A percentile compares a stretch with the other conserved stretches of the same genome.
These are phyloP conservation scores for Hemileia vastatrix DNA, from an alignment of 1,284 basidiomycete genomes.

Conservation along the genomic window DNA sequence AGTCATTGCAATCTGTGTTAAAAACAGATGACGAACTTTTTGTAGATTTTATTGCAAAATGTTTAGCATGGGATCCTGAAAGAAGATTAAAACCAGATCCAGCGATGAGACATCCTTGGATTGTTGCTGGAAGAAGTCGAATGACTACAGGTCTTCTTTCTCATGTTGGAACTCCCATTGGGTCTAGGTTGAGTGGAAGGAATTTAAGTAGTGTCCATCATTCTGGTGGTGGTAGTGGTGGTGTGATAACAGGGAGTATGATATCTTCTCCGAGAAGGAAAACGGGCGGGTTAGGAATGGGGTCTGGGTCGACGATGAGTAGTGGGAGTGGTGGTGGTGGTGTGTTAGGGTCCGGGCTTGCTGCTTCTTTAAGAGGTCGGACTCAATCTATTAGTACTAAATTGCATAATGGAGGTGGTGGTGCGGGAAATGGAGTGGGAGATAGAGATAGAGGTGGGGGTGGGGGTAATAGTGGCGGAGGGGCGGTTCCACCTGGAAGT, in stretches of 20 bases:
- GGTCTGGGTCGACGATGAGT: not conserved
- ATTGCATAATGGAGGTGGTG: no score
- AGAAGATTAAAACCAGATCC: constrained; percentile 85
- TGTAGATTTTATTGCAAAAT: constrained; percentile 73
- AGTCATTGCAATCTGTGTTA: constrained; percentile 76
- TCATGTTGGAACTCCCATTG: not conserved
- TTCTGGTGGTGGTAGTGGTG: not conserved
- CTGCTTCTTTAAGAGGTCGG: not conserved
- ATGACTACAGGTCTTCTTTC: not conserved
- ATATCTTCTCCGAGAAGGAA: constrained; percentile 19
- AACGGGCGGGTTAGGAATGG: no score
- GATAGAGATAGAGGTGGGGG: no score
- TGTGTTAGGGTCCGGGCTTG: not conserved
- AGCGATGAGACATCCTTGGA: constrained; percentile 51
- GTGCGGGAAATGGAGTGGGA: no score
- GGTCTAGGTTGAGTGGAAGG: not conserved
- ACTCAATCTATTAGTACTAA: constrained; percentile 15
- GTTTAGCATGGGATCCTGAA: constrained; percentile 96
- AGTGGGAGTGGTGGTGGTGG: not conserved
- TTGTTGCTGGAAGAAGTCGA: constrained; percentile 17
- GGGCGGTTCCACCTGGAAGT: not conserved
- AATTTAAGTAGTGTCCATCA: no score
- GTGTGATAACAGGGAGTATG: not conserved
- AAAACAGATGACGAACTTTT: constrained; percentile 57
- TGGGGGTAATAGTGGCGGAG: no score